A percentile compares a stretch with the other conserved stretches of the same genome.
Conservation (phyloP, 148 eudicot genomes). For the Vaccinium darrowii region DNA sequence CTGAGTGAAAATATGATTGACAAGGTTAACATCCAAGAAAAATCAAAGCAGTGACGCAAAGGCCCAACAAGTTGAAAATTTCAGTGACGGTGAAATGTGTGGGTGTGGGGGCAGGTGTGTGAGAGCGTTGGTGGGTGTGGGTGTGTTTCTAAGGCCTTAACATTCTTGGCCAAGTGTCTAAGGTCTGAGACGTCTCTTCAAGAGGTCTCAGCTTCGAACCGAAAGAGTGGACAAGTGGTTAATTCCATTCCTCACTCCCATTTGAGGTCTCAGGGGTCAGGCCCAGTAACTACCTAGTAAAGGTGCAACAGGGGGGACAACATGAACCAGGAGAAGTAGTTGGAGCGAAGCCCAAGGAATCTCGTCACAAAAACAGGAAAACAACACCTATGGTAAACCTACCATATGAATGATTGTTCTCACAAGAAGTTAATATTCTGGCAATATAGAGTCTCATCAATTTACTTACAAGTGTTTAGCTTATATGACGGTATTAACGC, state of each 20-base stretch:
- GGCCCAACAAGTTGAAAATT: not conserved
- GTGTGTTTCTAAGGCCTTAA: not conserved
- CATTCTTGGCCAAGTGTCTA: not conserved
- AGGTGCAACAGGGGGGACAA: not conserved
- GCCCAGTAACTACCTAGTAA: not conserved
- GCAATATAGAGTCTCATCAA: not conserved
- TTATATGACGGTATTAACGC: not conserved
- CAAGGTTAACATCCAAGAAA: not conserved
- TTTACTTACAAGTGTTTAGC: not conserved
- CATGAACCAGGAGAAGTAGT: not conserved
- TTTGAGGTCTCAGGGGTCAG: not conserved
- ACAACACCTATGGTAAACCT: not conserved
- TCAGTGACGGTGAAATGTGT: not conserved
- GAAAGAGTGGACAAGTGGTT: not conserved
- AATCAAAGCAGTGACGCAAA: not conserved
- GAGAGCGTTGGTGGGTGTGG: too few species aligned
- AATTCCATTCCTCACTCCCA: not conserved
- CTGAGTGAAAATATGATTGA: constrained; percentile 19
- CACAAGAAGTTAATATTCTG: not conserved
- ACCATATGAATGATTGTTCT: not conserved
- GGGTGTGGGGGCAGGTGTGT: not conserved
- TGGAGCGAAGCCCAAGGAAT: not conserved
- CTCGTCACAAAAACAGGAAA: not conserved
- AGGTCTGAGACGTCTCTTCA: not conserved
- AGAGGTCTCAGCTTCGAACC: not conserved